Evolutionary conservation across 129 eudicot genomes (phyloP).

Genomic region (Helichrysum umbraculigerum): DNA sequence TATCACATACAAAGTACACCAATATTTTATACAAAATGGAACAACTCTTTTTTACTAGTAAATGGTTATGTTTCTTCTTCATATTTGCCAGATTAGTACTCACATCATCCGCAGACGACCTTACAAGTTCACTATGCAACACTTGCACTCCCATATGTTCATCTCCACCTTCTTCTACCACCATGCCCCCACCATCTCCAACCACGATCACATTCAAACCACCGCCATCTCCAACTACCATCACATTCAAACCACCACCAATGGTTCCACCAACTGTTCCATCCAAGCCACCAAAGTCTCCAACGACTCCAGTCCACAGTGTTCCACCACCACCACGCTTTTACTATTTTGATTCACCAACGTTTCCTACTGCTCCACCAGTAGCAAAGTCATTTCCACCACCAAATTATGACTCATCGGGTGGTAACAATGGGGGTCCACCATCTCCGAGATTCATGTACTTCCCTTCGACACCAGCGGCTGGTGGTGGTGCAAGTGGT

Average conservation of each 20-base stretch:
- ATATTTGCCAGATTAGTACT: constrained; percentile 15
- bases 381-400: constrained; percentile 35
- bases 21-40: constrained; percentile 15
- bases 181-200: constrained; percentile 31
- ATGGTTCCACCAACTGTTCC: constrained; percentile 39
- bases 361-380: constrained; percentile 24
- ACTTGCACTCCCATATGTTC: constrained; percentile 76
- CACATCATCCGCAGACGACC: constrained; percentile 15
- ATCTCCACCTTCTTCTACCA: constrained; percentile 41
- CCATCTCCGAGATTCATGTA: constrained; percentile 42
- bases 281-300: constrained; percentile 28
- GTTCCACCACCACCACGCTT: constrained; percentile 49
- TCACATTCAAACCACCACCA: constrained; percentile 16
- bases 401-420: constrained; percentile 34
- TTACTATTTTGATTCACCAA: constrained; percentile 34
- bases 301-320: constrained; percentile 28
- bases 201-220: constrained; percentile 27
- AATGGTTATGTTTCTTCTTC: constrained; percentile 28
- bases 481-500: constrained; percentile 19
- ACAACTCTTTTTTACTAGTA: constrained; percentile 15
- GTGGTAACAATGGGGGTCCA: constrained; percentile 26
- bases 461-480: constrained; percentile 33
- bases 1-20: constrained; percentile 12
- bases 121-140: constrained; percentile 46
- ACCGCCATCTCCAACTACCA: constrained; percentile 23